Percentiles rank a stretch among this genome's conserved stretches.
phyloP scores from a whole-genome alignment of 495 filamentous ascomycete species.

The Hyaloscypha variabilis region DNA sequence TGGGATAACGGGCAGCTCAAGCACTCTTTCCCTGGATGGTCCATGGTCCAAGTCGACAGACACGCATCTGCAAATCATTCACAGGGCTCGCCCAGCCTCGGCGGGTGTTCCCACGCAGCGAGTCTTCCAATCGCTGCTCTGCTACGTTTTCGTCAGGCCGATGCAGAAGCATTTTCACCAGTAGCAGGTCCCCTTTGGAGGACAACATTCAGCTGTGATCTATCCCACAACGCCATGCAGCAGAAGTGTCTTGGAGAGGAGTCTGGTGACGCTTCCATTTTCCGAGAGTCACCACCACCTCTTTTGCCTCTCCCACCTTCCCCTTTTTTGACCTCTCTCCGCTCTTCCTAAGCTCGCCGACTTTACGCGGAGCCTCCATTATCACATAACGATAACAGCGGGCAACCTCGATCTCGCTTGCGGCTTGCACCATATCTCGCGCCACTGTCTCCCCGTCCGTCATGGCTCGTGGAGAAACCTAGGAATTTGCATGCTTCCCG shows the following conservation, averaged over 20 bases:
- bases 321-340: not conserved
- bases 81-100: not conserved
- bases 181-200: not conserved
- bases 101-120: not conserved
- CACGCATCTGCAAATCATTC: conserved; percentile 3
- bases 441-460: conserved; percentile 13
- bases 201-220: not conserved
- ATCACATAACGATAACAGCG: conserved; percentile 14
- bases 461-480: conserved; percentile 25
- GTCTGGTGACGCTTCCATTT: not conserved
- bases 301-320: not conserved
- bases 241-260: not conserved
- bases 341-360: not conserved
- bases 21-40: not conserved
- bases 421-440: conserved; percentile 6
- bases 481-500: conserved; percentile 1
- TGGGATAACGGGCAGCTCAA: too few species aligned
- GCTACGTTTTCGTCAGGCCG: not conserved
- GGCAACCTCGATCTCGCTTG: conserved; percentile 20
- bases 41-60: not conserved
- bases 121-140: not conserved
- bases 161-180: not conserved
- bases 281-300: not conserved
- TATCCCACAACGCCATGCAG: not conserved
- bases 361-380: not conserved